A percentile compares a stretch with the other conserved stretches of the same genome.
phyloP scores from a whole-genome alignment of 768 basidiomycete genomes.

The Strobilomyces dryophilus region DNA sequence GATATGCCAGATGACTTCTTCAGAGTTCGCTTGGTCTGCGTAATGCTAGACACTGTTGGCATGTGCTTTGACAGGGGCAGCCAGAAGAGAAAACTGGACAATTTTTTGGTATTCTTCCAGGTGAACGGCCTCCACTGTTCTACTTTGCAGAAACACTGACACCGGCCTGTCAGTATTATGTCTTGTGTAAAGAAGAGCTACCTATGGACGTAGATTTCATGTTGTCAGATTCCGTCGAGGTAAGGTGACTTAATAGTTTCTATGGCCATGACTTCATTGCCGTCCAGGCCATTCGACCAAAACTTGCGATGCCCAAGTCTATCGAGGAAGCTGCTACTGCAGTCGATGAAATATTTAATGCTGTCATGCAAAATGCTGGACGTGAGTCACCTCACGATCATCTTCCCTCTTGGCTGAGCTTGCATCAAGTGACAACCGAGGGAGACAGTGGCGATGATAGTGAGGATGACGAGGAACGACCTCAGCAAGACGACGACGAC shows the following conservation, averaged over 20 bases:
- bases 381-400: conserved; percentile 33
- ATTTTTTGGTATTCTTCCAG: conserved; percentile 91
- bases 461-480: conserved; percentile 40
- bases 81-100: conserved; percentile 90
- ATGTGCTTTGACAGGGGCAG: conserved; percentile 97
- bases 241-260: conserved; percentile 27
- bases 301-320: conserved; percentile 62
- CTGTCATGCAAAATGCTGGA: conserved; percentile 56
- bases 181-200: conserved; percentile 82
- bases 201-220: conserved; percentile 99
- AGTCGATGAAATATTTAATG: conserved; percentile 86
- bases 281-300: conserved; percentile 79
- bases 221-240: conserved; percentile 91
- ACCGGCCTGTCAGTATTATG: conserved; percentile 56
- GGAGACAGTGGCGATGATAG: conserved; percentile 50
- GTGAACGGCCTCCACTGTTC: conserved; percentile 35
- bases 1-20: conserved; percentile 98
- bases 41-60: conserved; percentile 90
- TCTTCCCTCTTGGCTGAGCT: conserved; percentile 13
- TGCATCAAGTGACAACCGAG: conserved; percentile 30
- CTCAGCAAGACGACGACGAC: conserved; percentile 55
- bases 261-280: background rate
- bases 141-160: conserved; percentile 4
- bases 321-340: conserved; percentile 83
- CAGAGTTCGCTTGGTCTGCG: conserved; percentile 87